Conservation (phyloP, 116 monocot species). For the Dioscorea cayenensis region DNA sequence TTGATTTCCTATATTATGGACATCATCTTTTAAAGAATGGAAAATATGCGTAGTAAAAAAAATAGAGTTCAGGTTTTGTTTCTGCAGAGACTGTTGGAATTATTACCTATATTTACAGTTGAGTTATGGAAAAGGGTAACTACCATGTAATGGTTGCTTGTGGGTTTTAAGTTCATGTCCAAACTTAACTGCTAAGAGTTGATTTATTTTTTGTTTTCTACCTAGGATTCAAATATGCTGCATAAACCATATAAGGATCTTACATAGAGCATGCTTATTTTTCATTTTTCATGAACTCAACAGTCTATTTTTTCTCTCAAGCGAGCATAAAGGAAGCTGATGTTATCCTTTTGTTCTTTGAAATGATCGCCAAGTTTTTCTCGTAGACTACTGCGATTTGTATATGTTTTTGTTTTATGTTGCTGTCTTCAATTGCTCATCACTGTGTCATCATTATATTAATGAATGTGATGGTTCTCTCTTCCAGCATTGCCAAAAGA, state of each 20-base stretch:
- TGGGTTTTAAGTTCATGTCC: too few relatives aligned
- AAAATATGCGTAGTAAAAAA: too few relatives aligned
- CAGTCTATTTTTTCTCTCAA: background rate
- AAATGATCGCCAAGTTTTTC: background rate
- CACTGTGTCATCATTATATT: background rate
- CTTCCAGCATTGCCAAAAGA: conserved; percentile 58
- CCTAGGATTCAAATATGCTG: background rate
- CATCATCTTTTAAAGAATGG: too few relatives aligned
- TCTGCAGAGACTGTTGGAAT: too few relatives aligned
- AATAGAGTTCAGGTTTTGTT: too few relatives aligned
- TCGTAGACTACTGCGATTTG: background rate
- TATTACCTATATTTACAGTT: too few relatives aligned
- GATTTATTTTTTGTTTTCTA: background rate
- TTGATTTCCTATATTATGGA: too few relatives aligned
- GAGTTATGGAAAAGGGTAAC: too few relatives aligned
- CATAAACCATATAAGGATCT: background rate
- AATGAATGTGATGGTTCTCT: background rate
- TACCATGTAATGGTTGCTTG: too few relatives aligned
- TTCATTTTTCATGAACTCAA: background rate
- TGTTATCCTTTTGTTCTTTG: background rate
- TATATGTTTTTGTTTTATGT: background rate
- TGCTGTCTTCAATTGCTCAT: background rate
- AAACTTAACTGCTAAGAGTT: too few relatives aligned
- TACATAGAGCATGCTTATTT: background rate
- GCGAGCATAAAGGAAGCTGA: background rate